Percentiles rank a stretch among this genome's conserved stretches.
Conservation (phyloP, 192 early-diverging fungal genomes). For the Coemansia sp. region DNA sequence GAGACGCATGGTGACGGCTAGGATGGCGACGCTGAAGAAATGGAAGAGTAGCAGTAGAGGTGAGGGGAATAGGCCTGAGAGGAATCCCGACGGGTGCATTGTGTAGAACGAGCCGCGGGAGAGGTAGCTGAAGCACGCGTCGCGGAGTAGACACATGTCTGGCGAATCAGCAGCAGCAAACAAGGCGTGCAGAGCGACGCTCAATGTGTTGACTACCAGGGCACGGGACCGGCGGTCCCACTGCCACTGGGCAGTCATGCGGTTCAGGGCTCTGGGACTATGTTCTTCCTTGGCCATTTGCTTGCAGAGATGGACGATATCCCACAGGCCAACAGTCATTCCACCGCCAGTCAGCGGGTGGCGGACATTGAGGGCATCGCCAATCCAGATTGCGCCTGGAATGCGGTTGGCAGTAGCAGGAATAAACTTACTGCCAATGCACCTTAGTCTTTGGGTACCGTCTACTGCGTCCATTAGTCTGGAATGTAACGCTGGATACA, state of each 20-base stretch:
- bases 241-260: slow-evolving; percentile 65
- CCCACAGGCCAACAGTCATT: slow-evolving; percentile 96
- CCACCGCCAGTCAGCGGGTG: slow-evolving; percentile 96
- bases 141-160: slow-evolving; percentile 72
- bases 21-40: slow-evolving; percentile 89
- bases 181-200: slow-evolving; percentile 87
- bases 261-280: slow-evolving; percentile 31
- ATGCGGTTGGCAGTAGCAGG: slow-evolving; percentile 77
- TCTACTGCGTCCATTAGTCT: slow-evolving; percentile 71
- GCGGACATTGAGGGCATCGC: slow-evolving; percentile 96
- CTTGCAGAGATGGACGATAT: slow-evolving; percentile 76
- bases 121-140: slow-evolving; percentile 90
- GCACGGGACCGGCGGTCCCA: slow-evolving; percentile 77
- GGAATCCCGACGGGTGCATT: slow-evolving; percentile 79
- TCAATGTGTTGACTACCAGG: slow-evolving; percentile 85
- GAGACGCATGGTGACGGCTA: slow-evolving; percentile 42
- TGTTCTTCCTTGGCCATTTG: slow-evolving; percentile 26
- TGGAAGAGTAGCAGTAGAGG: slow-evolving; percentile 82
- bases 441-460: slow-evolving; percentile 66
- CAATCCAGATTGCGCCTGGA: slow-evolving; percentile 80
- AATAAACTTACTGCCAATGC: slow-evolving; percentile 91
- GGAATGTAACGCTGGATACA: slow-evolving; percentile 65
- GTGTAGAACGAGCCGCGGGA: slow-evolving; percentile 79
- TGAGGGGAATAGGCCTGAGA: slow-evolving; percentile 78
- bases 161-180: slow-evolving; percentile 75